Conservation (phyloP, 2,329 filamentous ascomycete species). For the Fusarium cicatricum region DNA sequence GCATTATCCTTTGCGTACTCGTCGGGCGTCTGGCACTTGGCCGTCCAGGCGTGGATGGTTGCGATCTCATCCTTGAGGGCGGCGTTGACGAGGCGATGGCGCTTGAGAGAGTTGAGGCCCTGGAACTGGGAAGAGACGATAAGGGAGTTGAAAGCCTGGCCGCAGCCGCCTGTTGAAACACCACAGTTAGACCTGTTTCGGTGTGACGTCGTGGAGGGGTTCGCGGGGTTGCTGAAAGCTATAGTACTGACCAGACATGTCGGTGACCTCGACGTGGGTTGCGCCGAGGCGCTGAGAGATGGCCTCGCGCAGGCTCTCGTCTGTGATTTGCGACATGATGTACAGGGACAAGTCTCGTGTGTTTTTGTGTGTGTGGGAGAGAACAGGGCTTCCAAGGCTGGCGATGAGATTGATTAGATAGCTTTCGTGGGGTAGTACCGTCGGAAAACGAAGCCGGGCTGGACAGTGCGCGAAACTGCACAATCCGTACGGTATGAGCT, state of each 20-base stretch:
- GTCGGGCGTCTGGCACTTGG: conserved; percentile 90
- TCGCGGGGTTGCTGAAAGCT: conserved; percentile 8
- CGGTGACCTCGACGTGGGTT: conserved; percentile 84
- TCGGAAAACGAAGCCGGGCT: conserved; percentile 1
- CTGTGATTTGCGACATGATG: conserved; percentile 71
- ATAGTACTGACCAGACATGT: conserved; percentile 79
- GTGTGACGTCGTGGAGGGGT: conserved; percentile 13
- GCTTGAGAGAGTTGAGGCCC: conserved; percentile 79
- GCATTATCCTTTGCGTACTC: conserved; percentile 72
- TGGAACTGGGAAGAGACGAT: conserved; percentile 73
- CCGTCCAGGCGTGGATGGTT: conserved; percentile 92
- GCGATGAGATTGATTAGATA: conserved; percentile 52
- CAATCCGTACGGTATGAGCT: conserved; percentile 46
- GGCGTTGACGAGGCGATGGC: conserved; percentile 86
- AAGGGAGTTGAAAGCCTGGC: conserved; percentile 66
- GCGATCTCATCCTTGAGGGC: conserved; percentile 88
- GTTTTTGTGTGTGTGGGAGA: neutral
- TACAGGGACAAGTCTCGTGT: conserved; percentile 5
- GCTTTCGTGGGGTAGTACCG: conserved; percentile 33
- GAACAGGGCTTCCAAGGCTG: too few species aligned
- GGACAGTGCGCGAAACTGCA: conserved; percentile 22
- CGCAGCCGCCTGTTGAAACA: conserved; percentile 61
- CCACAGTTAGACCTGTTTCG: conserved; percentile 16
- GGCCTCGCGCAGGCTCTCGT: conserved; percentile 72
- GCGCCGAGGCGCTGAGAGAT: conserved; percentile 76